Evolutionary conservation across 352 stramenopile genomes (phyloP), one percentile per base, ranked within the genome.

Genomic region (Phytophthora rubi): DNA sequence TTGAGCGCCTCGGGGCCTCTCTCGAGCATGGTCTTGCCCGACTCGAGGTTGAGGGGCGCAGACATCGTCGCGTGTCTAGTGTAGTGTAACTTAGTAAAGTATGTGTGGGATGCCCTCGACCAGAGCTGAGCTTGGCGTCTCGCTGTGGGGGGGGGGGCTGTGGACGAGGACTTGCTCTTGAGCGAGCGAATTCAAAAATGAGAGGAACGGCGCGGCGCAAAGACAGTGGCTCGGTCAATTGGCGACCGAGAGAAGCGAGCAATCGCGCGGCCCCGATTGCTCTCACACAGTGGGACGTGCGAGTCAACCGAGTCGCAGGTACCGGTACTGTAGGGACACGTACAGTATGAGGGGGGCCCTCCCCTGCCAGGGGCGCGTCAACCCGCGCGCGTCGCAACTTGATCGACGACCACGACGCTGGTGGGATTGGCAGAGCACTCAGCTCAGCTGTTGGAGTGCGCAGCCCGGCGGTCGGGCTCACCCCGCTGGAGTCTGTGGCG

Each of bases 1-100:
- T 79, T 67, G 30, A 79, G 68, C 23, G 63, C 62, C 33, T 75
- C 71, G n/a, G 70, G 65, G 47, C 70, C 70, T 28, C 64, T n/a
- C n/a, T 39, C 62, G 47, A 70, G 48, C 53, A 70, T 59, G 32
- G 51, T 53, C 61, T 68, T 48, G 61, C 61, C 61, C 61, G 61
- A 68, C 61, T 68, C 61, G 5, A 62, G 51, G 61, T 52, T 62
- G 35, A 68, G 33, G 23, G 45, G 30, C 18, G 59, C 21, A 16
- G 47, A n/a, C 39, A 47, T 47, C 35, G 21, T 48, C 18, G 16
- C 45, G 21, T 13, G 21, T 30, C 21, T 55, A 35, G 7, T 39
- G 33, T 39, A 26, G 23, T 26, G 23, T 1, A 26, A 21, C 18
- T 21, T 21, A 26, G 23, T 26, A 26, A 23, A 33, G 39, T 51